These are phyloP conservation scores for Brassica nigra DNA, from an alignment of 345 rosid genomes.

Conservation along the genomic window DNA sequence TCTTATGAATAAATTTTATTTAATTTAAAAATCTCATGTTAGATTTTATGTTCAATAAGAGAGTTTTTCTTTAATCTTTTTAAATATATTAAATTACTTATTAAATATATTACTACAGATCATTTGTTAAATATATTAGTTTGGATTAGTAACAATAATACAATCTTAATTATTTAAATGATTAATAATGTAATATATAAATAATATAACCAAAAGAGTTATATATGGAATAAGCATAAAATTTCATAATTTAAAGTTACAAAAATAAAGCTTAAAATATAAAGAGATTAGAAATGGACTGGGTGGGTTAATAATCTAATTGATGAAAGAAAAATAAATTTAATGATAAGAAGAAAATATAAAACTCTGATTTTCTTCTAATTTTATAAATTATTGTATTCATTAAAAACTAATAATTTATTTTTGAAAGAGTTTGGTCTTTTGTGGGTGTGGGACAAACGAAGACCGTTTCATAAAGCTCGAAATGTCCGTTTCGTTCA, in stretches of 20 bases:
- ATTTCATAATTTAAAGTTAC: neutral
- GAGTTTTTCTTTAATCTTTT: neutral
- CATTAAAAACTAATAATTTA: neutral
- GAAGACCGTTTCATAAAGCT: slow-evolving; percentile 13
- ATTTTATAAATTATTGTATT: neutral
- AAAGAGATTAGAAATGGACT: neutral
- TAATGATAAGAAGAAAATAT: neutral
- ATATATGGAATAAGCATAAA: neutral
- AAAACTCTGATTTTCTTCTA: neutral
- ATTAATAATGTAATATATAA: neutral
- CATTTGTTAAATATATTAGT: neutral
- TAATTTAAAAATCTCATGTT: neutral
- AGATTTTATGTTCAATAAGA: neutral
- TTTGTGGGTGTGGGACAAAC: neutral
- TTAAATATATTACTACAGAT: neutral
- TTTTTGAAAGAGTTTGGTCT: neutral
- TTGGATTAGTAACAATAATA: neutral
- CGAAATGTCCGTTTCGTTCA: neutral
- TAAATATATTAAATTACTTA: neutral
- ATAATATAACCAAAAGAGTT: neutral
- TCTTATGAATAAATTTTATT: neutral
- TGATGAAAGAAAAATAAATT: neutral
- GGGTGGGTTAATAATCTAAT: neutral
- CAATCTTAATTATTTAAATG: neutral
- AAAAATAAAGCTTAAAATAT: neutral